phyloP scores from a whole-genome alignment of 495 filamentous ascomycete genomes.

The Alectoria sarmentosa region DNA sequence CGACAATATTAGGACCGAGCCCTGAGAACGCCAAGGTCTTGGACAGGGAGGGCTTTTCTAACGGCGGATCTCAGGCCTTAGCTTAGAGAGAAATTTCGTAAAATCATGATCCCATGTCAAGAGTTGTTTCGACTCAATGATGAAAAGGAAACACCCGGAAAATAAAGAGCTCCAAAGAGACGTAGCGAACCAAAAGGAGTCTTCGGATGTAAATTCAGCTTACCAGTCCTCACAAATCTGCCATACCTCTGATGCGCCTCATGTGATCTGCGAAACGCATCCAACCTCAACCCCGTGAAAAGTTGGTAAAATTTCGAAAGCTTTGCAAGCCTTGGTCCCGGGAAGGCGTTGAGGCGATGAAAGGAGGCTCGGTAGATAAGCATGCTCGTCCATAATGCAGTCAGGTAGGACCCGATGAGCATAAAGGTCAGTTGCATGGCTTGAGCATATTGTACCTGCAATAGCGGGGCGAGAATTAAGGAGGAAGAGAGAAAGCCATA shows the following conservation, averaged over 20 bases:
- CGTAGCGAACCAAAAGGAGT: background rate
- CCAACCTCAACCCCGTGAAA: slow-evolving; percentile 23
- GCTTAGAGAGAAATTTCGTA: background rate
- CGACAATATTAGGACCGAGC: background rate
- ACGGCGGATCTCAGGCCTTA: background rate
- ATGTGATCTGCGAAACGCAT: slow-evolving; percentile 31
- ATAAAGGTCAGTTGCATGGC: slow-evolving; percentile 9
- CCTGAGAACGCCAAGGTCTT: background rate
- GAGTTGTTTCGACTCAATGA: no score
- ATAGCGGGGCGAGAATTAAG: slow-evolving; percentile 10
- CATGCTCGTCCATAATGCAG: slow-evolving; percentile 33
- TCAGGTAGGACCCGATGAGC: slow-evolving; percentile 25
- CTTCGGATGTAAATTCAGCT: background rate
- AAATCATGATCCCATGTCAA: background rate
- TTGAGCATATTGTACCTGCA: slow-evolving; percentile 5
- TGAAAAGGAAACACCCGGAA: no score
- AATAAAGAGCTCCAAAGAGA: background rate
- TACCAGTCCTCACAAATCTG: slow-evolving; percentile 32
- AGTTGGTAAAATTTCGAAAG: slow-evolving; percentile 32
- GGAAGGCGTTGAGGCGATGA: slow-evolving; percentile 34
- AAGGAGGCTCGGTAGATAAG: slow-evolving; percentile 33
- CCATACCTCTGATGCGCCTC: slow-evolving; percentile 42
- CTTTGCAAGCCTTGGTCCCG: slow-evolving; percentile 33
- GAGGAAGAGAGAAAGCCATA: slow-evolving; percentile 11
- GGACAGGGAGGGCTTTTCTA: background rate